Conservation (phyloP, 169 alveolate species). For the Cryptosporidium tyzzeri region DNA sequence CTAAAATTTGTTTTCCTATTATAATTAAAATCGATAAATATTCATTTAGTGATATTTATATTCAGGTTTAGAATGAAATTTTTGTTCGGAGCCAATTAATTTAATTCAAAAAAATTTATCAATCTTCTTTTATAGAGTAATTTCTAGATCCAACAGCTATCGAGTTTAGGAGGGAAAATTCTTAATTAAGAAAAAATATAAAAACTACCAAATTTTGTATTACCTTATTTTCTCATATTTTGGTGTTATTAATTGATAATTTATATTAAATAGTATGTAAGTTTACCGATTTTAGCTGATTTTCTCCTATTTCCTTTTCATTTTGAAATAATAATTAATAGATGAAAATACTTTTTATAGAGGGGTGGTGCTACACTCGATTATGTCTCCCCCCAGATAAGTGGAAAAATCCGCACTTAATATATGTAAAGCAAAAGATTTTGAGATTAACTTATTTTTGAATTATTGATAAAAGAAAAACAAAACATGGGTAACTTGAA, state of each 20-base stretch:
- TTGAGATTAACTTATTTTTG: conserved; percentile 6
- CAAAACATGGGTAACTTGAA: conserved; percentile 72
- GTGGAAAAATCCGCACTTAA: conserved; percentile 28
- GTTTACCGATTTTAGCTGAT: not conserved
- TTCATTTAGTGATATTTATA: too few relatives aligned
- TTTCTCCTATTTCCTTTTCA: not conserved
- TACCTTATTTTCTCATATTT: not conserved
- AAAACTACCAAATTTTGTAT: not conserved
- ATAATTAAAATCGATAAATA: too few relatives aligned
- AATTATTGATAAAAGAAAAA: not conserved
- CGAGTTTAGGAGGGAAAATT: conserved; percentile 5
- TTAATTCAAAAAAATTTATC: not conserved
- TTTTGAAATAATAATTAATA: not conserved
- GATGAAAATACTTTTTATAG: not conserved
- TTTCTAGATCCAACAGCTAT: not conserved
- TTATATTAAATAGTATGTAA: not conserved
- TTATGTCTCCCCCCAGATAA: conserved; percentile 41
- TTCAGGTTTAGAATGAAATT: not conserved
- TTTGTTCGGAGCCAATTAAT: not conserved
- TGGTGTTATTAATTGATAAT: not conserved
- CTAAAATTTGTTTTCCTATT: too few relatives aligned
- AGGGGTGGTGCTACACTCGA: conserved; percentile 65
- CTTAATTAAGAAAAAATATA: not conserved
- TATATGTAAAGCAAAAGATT: not conserved
- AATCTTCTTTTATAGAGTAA: not conserved